A percentile compares a stretch with the other conserved stretches of the same genome.
These are phyloP conservation scores for Ophiostoma angusticollis DNA, from an alignment of 2,329 filamentous ascomycete species.

Conservation along the genomic window DNA sequence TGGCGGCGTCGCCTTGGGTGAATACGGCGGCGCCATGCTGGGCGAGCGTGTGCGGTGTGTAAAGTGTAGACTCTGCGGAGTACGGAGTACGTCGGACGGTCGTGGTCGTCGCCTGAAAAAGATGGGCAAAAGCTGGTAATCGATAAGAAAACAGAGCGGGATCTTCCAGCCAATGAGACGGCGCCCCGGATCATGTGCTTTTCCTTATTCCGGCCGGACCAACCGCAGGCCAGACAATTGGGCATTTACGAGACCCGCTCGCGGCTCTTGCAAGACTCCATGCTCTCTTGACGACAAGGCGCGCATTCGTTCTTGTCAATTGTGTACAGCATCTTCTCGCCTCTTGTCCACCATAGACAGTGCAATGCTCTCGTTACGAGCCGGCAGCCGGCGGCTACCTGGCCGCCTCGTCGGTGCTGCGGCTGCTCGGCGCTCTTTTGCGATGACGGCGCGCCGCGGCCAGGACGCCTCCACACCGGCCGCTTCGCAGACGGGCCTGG, in stretches of 20 bases:
- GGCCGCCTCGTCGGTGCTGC: conserved; percentile 22
- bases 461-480: conserved; percentile 28
- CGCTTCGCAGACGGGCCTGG: conserved; percentile 24
- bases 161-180: neutral
- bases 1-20: conserved; percentile 19
- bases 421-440: conserved; percentile 31
- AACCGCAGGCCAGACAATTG: conserved; percentile 10
- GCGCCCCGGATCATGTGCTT: conserved; percentile 1
- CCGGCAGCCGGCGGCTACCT: conserved; percentile 28
- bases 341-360: too few species aligned
- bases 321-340: too few species aligned
- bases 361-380: conserved; percentile 35
- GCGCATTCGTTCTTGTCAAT: too few species aligned
- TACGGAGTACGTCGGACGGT: neutral
- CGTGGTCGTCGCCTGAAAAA: neutral
- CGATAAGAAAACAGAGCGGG: neutral
- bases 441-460: conserved; percentile 33
- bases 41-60: neutral
- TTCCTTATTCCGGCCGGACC: conserved; percentile 6
- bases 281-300: too few species aligned
- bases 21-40: conserved; percentile 7
- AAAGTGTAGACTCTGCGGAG: too few species aligned
- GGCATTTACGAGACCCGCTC: conserved; percentile 3
- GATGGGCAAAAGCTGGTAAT: conserved; percentile 5
- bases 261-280: too few species aligned